These are phyloP conservation scores for Rossbeevera mucosa DNA, from an alignment of 768 basidiomycete species.

Conservation along the genomic window DNA sequence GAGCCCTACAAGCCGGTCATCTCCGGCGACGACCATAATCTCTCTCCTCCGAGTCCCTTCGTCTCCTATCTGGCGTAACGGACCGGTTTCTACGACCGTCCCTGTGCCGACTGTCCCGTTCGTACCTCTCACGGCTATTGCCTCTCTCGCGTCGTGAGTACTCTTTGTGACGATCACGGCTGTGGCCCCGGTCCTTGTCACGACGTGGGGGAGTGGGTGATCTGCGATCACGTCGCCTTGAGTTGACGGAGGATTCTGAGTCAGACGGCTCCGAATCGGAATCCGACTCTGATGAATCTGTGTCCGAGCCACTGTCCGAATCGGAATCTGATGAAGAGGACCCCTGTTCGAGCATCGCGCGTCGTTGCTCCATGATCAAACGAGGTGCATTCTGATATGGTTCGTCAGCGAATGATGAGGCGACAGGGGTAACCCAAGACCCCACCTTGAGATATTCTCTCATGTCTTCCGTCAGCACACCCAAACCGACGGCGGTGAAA, in stretches of 20 bases:
- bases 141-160: constrained; percentile 20
- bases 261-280: constrained; percentile 38
- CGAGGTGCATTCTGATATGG: constrained; percentile 77
- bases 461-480: constrained; percentile 92
- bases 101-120: constrained; percentile 21
- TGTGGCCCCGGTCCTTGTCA: constrained; percentile 21
- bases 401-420: constrained; percentile 4
- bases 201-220: constrained; percentile 33
- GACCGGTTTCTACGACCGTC: constrained; percentile 21
- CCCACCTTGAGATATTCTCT: constrained; percentile 88
- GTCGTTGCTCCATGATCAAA: constrained; percentile 90
- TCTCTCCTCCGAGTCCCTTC: constrained; percentile 23
- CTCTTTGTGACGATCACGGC: constrained; percentile 22
- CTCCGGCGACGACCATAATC: constrained; percentile 18
- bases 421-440: constrained; percentile 20
- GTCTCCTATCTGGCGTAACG: constrained; percentile 22
- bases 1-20: constrained; percentile 5
- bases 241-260: constrained; percentile 35
- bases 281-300: constrained; percentile 36
- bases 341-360: constrained; percentile 75
- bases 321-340: constrained; percentile 42
- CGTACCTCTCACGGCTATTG: constrained; percentile 21
- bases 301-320: constrained; percentile 31
- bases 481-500: constrained; percentile 92
- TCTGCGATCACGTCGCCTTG: constrained; percentile 25